phyloP scores from a whole-genome alignment of 305 asterid genomes.

The Withania somnifera region DNA sequence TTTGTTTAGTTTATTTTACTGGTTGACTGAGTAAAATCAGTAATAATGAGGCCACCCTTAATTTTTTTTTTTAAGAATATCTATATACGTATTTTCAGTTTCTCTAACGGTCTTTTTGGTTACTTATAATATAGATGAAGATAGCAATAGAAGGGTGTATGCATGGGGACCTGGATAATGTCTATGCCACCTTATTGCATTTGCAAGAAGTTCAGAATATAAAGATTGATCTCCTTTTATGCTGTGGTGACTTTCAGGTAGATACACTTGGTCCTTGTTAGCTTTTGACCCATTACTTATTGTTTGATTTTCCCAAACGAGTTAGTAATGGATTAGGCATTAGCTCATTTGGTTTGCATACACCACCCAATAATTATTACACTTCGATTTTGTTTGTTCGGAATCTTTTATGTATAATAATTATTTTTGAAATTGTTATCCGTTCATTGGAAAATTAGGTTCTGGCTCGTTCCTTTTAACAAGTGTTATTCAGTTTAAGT shows the following conservation, averaged over 20 bases:
- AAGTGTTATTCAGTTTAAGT: not conserved
- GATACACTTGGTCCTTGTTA: not conserved
- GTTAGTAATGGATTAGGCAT: not conserved
- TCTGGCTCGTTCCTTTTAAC: not conserved
- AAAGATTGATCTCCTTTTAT: conserved; percentile 79
- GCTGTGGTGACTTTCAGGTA: conserved; percentile 98
- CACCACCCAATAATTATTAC: not conserved
- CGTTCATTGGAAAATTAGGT: not conserved
- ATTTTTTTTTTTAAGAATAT: not conserved
- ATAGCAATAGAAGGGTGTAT: conserved; percentile 96
- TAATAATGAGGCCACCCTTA: not conserved
- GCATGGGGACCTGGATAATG: conserved; percentile 92
- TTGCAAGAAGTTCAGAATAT: conserved; percentile 62
- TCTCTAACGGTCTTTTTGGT: not conserved
- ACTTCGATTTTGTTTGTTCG: not conserved
- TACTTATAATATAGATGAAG: conserved; percentile 44
- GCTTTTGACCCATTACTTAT: not conserved
- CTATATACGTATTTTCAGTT: not conserved
- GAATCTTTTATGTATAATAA: not conserved
- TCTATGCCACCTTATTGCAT: conserved; percentile 63
- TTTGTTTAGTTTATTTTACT: not conserved
- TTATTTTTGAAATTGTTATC: not conserved
- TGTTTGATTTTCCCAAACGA: not conserved
- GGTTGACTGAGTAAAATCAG: not conserved
- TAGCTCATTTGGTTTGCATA: not conserved